A percentile compares a stretch with the other conserved stretches of the same genome.
Evolutionary conservation across 345 rosid species (phyloP).

Genomic region (Hibiscus mutabilis): DNA sequence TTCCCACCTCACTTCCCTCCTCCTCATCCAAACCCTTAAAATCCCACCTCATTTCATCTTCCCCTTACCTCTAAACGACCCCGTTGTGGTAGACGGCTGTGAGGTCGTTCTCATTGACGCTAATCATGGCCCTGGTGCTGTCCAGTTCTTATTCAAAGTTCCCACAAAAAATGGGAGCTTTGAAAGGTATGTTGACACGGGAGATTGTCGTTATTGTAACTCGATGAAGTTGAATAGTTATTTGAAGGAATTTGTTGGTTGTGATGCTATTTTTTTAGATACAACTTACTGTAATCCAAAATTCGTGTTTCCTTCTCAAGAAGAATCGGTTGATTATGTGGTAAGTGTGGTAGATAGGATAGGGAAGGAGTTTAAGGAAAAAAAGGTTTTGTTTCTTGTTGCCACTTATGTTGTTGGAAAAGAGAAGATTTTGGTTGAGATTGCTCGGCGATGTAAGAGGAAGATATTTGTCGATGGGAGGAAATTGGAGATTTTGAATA

Average conservation of each 20-base stretch:
- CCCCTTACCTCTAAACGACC: conserved; percentile 35
- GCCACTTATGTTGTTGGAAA: conserved; percentile 89
- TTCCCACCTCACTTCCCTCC: conserved; percentile 56
- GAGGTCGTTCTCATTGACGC: conserved; percentile 65
- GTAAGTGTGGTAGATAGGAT: conserved; percentile 48
- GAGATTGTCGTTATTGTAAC: conserved; percentile 62
- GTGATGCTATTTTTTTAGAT: conserved; percentile 69
- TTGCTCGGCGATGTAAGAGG: conserved; percentile 47
- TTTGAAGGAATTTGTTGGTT: conserved; percentile 50
- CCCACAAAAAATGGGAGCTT: conserved; percentile 19
- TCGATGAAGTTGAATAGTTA: conserved; percentile 45
- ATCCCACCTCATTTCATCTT: conserved; percentile 45
- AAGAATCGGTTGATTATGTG: conserved; percentile 66
- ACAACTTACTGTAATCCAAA: conserved; percentile 86
- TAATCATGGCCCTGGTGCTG: conserved; percentile 91
- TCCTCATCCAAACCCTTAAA: conserved; percentile 47
- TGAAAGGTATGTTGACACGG: conserved; percentile 71
- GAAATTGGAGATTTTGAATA: conserved; percentile 56
- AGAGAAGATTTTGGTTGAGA: conserved; percentile 72
- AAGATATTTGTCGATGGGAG: conserved; percentile 60
- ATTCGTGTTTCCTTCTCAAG: conserved; percentile 63
- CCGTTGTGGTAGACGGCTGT: conserved; percentile 48
- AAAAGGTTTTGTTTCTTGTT: conserved; percentile 68
- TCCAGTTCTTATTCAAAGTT: conserved; percentile 68
- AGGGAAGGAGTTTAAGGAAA: conserved; percentile 27